A percentile compares a stretch with the other conserved stretches of the same genome.
phyloP scores from a whole-genome alignment of 345 rosid genomes.

The Eucalyptus brandiana region DNA sequence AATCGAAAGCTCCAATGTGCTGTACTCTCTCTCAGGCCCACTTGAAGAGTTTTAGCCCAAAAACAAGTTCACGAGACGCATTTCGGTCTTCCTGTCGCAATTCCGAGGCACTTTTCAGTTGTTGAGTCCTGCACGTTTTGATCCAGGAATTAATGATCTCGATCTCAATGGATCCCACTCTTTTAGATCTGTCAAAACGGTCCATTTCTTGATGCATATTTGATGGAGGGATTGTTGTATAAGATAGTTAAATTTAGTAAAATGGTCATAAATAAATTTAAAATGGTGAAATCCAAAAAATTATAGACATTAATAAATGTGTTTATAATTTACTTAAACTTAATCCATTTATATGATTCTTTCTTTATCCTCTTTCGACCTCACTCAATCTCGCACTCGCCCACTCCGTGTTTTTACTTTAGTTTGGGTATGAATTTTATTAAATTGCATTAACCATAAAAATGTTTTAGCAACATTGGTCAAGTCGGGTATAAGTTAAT shows the following conservation, averaged over 20 bases:
- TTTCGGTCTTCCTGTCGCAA: neutral
- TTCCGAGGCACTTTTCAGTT: neutral
- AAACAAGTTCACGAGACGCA: neutral
- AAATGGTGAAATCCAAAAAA: no score
- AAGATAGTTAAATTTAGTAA: neutral
- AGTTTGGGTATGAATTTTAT: neutral
- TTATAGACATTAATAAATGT: fast-evolving
- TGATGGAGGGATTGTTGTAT: no score
- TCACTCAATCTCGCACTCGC: fast-evolving
- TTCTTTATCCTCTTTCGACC: neutral
- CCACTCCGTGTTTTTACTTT: neutral
- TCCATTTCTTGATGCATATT: neutral
- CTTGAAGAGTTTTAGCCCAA: neutral
- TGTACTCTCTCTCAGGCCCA: neutral
- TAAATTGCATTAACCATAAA: no score
- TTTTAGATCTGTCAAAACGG: neutral
- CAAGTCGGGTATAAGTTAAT: neutral
- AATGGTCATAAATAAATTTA: no score
- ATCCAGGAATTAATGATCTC: neutral
- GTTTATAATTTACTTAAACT: no score
- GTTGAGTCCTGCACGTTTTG: neutral
- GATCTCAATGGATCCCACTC: neutral
- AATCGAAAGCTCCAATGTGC: neutral
- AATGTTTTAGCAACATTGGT: no score
- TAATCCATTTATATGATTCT: no score